Evolutionary conservation across 176 grass and related monocot species (phyloP), one percentile per base, ranked within the genome.

Genomic region (Typha latifolia): DNA sequence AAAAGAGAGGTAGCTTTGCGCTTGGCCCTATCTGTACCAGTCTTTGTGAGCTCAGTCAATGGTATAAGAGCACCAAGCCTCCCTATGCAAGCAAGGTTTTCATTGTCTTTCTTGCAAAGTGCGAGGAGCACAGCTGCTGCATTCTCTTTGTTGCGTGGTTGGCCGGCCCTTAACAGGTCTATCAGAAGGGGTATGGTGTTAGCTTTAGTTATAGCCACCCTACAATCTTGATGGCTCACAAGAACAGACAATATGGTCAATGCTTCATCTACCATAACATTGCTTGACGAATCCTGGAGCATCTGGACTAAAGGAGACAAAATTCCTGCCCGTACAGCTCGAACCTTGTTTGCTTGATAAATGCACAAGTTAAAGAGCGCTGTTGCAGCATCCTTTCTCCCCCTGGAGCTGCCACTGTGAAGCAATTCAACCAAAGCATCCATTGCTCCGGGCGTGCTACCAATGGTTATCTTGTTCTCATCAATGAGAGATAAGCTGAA

Each of bases 281-380:
- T 87, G 70, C 74, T 85, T 6, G 82, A 87, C 73, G 84, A 86
- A 74, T 94, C 95, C 73, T 94, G 86, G 57, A 99, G 82, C 84
- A 99, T 99, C 31, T 78, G 69, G 51, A 94, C 78, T 47, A 99
- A 81, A 47, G 86, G 89, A 16, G 68, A 57, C 32, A 99, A 70
- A 63, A 99, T 90, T 61, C 95, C 95, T 62, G 89, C 81, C 29
- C 81, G 75, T 68, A 99, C 76, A 1, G 94, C 94, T 15, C 89
- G 81, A 18, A 91, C 71, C 73, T 99, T 93, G 80, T 99, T 99
- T 49, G 83, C 94, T 70, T 93, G 86, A 69, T 87, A 99, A 66
- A 93, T 99, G 81, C 94, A 99, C 9, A 90, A 63, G 76, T 99
- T 99, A 77, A 99, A 99, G 70, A 99, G 71, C 62, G 94, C 94